These are phyloP conservation scores for Crithidia brevicula DNA, from an alignment of 208 protist genomes.

Conservation along the genomic window DNA sequence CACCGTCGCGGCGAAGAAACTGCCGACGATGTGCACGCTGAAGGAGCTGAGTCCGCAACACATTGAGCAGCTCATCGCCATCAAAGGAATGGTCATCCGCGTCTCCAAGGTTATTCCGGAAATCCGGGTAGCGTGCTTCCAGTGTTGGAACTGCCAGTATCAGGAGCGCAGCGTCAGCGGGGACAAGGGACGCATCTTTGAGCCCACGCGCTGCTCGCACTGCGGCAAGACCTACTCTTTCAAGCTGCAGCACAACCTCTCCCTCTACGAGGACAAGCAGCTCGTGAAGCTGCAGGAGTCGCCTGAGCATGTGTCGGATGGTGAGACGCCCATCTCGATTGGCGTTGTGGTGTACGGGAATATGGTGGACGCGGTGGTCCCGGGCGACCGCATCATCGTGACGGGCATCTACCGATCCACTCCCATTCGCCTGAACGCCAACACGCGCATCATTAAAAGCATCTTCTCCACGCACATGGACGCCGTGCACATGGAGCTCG, in stretches of 20 bases:
- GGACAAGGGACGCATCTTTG: conserved; percentile 94
- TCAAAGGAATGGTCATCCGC: conserved; percentile 94
- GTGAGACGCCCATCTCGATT: conserved; percentile 99
- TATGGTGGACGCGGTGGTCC: conserved; percentile 96
- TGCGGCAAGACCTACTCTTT: conserved; percentile 89
- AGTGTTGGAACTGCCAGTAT: conserved; percentile 95
- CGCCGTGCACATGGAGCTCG: conserved; percentile 96
- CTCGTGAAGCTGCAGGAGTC: conserved; percentile 98
- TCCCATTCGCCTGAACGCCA: conserved; percentile 94
- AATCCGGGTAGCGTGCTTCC: conserved; percentile 94
- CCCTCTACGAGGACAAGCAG: conserved; percentile 97
- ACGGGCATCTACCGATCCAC: conserved; percentile 98
- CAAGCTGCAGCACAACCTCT: conserved; percentile 96
- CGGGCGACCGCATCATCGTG: conserved; percentile 98
- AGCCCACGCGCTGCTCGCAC: conserved; percentile 96
- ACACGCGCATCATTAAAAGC: conserved; percentile 92
- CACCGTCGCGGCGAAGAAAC: conserved; percentile 58
- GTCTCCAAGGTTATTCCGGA: conserved; percentile 93
- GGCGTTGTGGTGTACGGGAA: conserved; percentile 95
- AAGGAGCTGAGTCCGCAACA: conserved; percentile 73
- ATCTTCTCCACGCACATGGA: conserved; percentile 98
- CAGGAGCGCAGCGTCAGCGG: conserved; percentile 74
- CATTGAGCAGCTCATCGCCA: conserved; percentile 85
- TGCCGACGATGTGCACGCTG: conserved; percentile 71
- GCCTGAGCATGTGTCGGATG: conserved; percentile 97